A percentile compares a stretch with the other conserved stretches of the same genome.
These are phyloP conservation scores for Orbilia oligospora DNA, from an alignment of 2,329 filamentous ascomycete species.

Conservation along the genomic window DNA sequence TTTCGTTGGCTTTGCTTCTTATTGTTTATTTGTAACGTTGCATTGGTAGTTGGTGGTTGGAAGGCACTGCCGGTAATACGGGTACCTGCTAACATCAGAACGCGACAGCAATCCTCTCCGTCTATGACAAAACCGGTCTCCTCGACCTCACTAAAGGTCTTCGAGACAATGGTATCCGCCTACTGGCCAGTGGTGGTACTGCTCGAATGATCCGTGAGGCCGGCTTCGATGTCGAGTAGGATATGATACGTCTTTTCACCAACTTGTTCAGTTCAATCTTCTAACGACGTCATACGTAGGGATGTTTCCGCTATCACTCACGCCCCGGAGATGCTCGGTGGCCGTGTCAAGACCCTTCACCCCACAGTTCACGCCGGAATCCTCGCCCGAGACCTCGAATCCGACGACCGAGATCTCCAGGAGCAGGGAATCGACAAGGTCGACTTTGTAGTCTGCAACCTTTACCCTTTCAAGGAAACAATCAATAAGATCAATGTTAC, in stretches of 20 bases:
- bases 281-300: constrained; percentile 69
- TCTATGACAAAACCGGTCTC: constrained; percentile 98
- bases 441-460: constrained; percentile 96
- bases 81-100: not conserved
- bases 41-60: no score
- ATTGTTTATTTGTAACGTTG: no score
- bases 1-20: no score
- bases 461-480: constrained; percentile 99
- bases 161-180: constrained; percentile 87
- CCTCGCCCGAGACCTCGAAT: constrained; percentile 91
- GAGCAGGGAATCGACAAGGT: constrained; percentile 96
- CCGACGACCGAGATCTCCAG: constrained; percentile 95
- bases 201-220: constrained; percentile 97
- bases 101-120: constrained; percentile 88
- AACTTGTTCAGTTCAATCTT: not conserved
- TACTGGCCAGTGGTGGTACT: constrained; percentile 94
- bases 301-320: constrained; percentile 98
- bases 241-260: constrained; percentile 67
- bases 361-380: constrained; percentile 89
- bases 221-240: constrained; percentile 89
- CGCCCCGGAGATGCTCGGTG: constrained; percentile 95
- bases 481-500: constrained; percentile 97
- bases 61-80: no score
- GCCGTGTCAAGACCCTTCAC: constrained; percentile 94
- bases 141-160: constrained; percentile 93